Evolutionary conservation across 2,329 filamentous ascomycete species (phyloP).

Genomic region (Magnaporthiopsis poae): DNA sequence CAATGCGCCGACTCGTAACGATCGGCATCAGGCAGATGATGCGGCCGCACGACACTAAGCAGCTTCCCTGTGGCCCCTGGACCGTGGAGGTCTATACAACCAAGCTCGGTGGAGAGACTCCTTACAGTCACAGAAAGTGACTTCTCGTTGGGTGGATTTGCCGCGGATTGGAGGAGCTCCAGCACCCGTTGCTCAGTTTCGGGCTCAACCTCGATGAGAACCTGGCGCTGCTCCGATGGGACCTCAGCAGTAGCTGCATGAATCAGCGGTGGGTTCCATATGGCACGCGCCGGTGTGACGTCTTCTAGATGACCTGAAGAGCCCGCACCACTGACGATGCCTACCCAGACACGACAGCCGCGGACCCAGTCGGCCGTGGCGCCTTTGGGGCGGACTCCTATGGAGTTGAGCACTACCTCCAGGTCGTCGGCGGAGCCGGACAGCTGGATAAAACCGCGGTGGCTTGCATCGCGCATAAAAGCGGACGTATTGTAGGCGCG

Average conservation of each 20-base stretch:
- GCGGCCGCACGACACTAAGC: neutral
- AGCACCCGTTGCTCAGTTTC: slow-evolving; percentile 44
- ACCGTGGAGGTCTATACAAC: slow-evolving; percentile 5
- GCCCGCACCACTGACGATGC: neutral
- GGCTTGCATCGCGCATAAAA: slow-evolving; percentile 68
- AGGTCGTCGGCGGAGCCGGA: slow-evolving; percentile 40
- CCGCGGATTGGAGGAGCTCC: slow-evolving; percentile 50
- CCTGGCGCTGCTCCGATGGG: neutral
- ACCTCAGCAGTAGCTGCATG: neutral
- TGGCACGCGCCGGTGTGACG: slow-evolving; percentile 3
- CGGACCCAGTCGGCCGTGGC: slow-evolving; percentile 1
- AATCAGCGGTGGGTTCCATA: slow-evolving; percentile 1
- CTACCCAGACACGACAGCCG: slow-evolving; percentile 5
- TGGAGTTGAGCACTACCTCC: slow-evolving; percentile 7
- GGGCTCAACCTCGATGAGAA: slow-evolving; percentile 4
- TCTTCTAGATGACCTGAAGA: neutral
- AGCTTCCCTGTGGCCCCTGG: neutral
- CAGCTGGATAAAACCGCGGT: slow-evolving; percentile 76
- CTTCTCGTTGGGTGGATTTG: slow-evolving; percentile 27
- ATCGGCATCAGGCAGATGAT: neutral
- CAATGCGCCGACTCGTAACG: slow-evolving; percentile 2
- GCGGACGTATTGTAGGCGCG: slow-evolving; percentile 1
- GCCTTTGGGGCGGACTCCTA: neutral
- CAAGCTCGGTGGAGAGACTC: neutral
- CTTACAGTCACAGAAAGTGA: slow-evolving; percentile 45